A percentile compares a stretch with the other conserved stretches of the same genome.
phyloP scores from a whole-genome alignment of 495 filamentous ascomycete genomes.

The Hypomontagnella monticulosa region DNA sequence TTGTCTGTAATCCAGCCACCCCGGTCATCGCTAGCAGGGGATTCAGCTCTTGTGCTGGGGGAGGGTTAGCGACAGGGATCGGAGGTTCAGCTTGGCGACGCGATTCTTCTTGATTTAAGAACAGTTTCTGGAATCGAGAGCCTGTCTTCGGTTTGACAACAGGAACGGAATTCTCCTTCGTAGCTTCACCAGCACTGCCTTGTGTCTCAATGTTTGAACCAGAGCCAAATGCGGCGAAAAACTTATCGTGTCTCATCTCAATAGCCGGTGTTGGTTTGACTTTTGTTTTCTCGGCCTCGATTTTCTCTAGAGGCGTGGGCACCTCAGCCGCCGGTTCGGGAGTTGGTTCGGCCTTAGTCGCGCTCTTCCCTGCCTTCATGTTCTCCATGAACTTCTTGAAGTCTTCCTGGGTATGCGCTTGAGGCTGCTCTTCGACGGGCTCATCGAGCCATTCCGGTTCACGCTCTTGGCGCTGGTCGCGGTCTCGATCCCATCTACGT shows the following conservation, averaged over 20 bases:
- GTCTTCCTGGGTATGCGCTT: conserved; percentile 84
- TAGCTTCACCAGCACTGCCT: conserved; percentile 49
- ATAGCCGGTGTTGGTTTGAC: conserved; percentile 64
- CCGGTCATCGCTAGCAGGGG: conserved; percentile 43
- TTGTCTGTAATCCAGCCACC: conserved; percentile 49
- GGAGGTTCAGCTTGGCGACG: conserved; percentile 65
- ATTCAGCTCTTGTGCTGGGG: conserved; percentile 35
- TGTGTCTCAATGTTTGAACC: conserved; percentile 40
- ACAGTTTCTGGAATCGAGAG: conserved; percentile 89
- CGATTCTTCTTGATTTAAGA: conserved; percentile 71
- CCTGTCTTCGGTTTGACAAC: conserved; percentile 51
- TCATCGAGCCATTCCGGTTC: conserved; percentile 91
- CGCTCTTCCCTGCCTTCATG: conserved; percentile 75
- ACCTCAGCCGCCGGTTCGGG: conserved; percentile 43
- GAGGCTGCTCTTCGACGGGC: conserved; percentile 72
- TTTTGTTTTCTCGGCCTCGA: conserved; percentile 59
- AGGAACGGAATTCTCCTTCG: conserved; percentile 52
- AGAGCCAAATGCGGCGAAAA: conserved; percentile 76
- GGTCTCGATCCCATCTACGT: conserved; percentile 71
- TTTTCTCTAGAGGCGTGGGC: conserved; percentile 39
- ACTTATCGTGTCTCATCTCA: conserved; percentile 77
- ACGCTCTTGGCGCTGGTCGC: conserved; percentile 71
- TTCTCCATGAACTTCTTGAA: conserved; percentile 95
- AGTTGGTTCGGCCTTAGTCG: conserved; percentile 46
- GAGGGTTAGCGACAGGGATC: conserved; percentile 45